Base-by-base conservation (phyloP, 2,329 filamentous ascomycete genomes). In the Penicillium sp. region DNA sequence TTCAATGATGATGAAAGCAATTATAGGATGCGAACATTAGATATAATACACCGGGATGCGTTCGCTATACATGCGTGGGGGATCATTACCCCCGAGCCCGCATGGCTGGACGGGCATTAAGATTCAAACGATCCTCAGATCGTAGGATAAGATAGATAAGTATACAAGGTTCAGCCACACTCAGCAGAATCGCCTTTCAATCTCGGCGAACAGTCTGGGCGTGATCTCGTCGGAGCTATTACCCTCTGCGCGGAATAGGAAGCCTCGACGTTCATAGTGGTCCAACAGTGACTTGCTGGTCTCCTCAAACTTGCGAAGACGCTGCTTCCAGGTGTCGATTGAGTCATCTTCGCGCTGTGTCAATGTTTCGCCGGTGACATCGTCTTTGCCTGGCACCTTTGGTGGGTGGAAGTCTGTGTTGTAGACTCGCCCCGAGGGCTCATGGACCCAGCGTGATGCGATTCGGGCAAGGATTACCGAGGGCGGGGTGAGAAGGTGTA, bases 221-320 rank as follows among this genome's bases (percentile, higher is more conserved):
- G 83, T 92, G 64, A 99, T 99, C 76, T 97, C 94, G 69, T 99
- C 90, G 68, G 92, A 96, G 72, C 86, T 93, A 75, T 92, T 85
- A 21, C 94, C 94, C 63, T 90, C 81, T 4, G 97, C 91, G 57
- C 90, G 90, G 84, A 89, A 91, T 36, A 99, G 76, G 11, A 96
- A 87, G 9, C 90, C 91, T 70, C 88, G 88, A 60, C 84, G 83
- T 46, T 90, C 88, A 69, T 99, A 99, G 75, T 97, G 90, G 63
- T 96, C 89, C 16, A 99, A 79, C 42, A 99, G 77, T 14, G 90
- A 89, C 72, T 86, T 82, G 72, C 89, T 96, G 4, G 88, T 93
- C 72, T 97, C 90, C 65, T 90, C 86, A 67, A 97, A 99, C 68
- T 90, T 90, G 67, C 83, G 81, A 66, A 96, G 83, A 50, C 94